Conservation (phyloP, 805 yeast genomes). For the Hanseniaspora lachancei region DNA sequence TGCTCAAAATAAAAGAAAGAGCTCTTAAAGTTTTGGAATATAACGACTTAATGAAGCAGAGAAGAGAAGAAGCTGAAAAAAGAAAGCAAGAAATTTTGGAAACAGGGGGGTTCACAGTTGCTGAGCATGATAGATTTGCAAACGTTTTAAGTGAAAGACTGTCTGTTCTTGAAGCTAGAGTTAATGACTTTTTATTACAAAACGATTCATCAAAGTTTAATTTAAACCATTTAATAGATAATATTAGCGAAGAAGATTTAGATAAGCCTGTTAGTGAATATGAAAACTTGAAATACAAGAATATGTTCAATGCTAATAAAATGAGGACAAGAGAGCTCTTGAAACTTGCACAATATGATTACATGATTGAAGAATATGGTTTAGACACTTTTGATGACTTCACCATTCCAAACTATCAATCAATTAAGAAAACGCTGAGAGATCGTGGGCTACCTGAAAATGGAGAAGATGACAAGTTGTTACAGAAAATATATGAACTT, state of each 20-base stretch:
- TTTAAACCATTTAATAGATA: constrained; percentile 50
- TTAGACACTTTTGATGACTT: constrained; percentile 25
- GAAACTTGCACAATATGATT: constrained; percentile 46
- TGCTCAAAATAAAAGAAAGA: background rate
- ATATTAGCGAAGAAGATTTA: constrained; percentile 25
- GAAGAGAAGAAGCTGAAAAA: background rate
- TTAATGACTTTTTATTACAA: constrained; percentile 53
- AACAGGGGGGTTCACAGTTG: background rate
- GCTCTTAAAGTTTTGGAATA: background rate
- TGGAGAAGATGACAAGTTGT: constrained; percentile 15
- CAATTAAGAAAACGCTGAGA: constrained; percentile 26
- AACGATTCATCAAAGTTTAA: constrained; percentile 37
- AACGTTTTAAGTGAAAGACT: constrained; percentile 47
- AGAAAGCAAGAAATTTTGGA: background rate
- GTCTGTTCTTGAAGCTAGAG: constrained; percentile 50
- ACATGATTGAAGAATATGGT: constrained; percentile 34
- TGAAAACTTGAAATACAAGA: constrained; percentile 49
- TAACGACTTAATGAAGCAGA: background rate
- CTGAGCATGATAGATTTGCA: background rate
- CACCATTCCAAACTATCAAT: constrained; percentile 21
- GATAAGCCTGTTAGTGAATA: constrained; percentile 38
- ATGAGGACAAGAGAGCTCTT: constrained; percentile 52
- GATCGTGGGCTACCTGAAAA: constrained; percentile 11
- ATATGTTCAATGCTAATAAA: constrained; percentile 37
- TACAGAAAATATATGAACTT: constrained; percentile 10